phyloP scores from a whole-genome alignment of 192 early-diverging fungal genomes.

The Neocallimastix lanati region DNA sequence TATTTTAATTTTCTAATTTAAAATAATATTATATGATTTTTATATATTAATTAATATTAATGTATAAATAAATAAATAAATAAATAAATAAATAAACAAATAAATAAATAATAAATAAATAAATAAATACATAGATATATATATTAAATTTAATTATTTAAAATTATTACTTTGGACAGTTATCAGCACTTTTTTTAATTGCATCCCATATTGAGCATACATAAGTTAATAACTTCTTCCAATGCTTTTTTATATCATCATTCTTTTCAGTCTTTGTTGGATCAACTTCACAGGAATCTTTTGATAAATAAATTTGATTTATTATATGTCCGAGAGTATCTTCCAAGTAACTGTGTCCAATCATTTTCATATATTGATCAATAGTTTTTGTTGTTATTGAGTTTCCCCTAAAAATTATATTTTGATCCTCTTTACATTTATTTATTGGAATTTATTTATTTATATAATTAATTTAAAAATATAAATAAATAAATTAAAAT shows the following conservation, averaged over 20 bases:
- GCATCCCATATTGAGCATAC: slow-evolving; percentile 16
- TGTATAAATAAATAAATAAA: too few relatives aligned
- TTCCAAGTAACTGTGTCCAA: slow-evolving; percentile 32
- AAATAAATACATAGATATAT: neutral
- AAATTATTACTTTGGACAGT: slow-evolving; percentile 13
- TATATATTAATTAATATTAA: too few relatives aligned
- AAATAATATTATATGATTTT: too few relatives aligned
- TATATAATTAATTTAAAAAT: neutral
- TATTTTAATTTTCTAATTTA: slow-evolving; percentile 1
- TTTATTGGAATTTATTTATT: neutral
- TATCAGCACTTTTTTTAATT: slow-evolving; percentile 9
- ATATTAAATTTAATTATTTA: neutral
- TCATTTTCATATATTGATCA: slow-evolving; percentile 35
- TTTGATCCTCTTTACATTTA: slow-evolving; percentile 14
- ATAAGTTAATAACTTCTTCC: slow-evolving; percentile 9
- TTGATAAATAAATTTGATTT: slow-evolving; percentile 23
- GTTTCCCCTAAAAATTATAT: slow-evolving; percentile 38
- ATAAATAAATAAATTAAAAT: slow-evolving; percentile 1
- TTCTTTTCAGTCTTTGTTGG: slow-evolving; percentile 14
- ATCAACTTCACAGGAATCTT: slow-evolving; percentile 44
- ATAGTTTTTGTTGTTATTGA: slow-evolving; percentile 30
- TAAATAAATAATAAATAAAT: too few relatives aligned
- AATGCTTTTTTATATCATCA: slow-evolving; percentile 10
- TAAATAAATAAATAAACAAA: too few relatives aligned
- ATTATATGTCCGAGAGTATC: slow-evolving; percentile 43